phyloP scores from a whole-genome alignment of 2,329 filamentous ascomycete genomes.

The Exophiala sp. region DNA sequence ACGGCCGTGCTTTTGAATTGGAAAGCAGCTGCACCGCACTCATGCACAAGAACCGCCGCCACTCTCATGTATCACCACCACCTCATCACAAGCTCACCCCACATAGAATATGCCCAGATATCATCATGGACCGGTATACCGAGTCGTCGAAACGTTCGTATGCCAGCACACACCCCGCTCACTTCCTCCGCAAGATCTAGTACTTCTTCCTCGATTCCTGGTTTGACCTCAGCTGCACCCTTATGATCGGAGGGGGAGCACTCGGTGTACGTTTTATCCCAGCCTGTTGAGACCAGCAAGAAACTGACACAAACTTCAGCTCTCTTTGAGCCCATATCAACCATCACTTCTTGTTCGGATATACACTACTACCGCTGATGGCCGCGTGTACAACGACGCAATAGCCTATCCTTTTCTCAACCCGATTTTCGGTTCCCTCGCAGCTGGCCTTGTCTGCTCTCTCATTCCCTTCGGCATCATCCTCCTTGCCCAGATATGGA shows the following conservation, averaged over 20 bases:
- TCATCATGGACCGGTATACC: too few species aligned
- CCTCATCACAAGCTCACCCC: too few species aligned
- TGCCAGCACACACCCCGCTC: too few species aligned
- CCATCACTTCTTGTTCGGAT: conserved; percentile 13
- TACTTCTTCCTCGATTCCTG: conserved; percentile 9
- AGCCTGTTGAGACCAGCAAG: background rate
- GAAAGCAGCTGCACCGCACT: too few species aligned
- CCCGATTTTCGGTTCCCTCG: conserved; percentile 16
- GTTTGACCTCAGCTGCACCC: conserved; percentile 7
- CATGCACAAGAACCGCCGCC: too few species aligned
- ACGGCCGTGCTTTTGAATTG: too few species aligned
- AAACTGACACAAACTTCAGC: conserved; percentile 2
- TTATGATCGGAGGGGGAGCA: conserved; percentile 4
- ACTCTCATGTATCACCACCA: too few species aligned
- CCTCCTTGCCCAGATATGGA: conserved; percentile 18
- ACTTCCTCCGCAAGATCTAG: too few species aligned
- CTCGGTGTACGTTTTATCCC: background rate
- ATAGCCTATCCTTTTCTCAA: conserved; percentile 23
- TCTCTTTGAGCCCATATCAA: conserved; percentile 8
- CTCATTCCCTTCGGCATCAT: conserved; percentile 19
- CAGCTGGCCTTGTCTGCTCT: conserved; percentile 14
- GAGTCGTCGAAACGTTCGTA: too few species aligned
- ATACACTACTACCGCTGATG: conserved; percentile 2
- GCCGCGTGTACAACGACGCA: conserved; percentile 12
- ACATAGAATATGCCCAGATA: too few species aligned